These are phyloP conservation scores for Ananas comosus DNA, from an alignment of 176 grass and related monocot genomes.

Conservation along the genomic window DNA sequence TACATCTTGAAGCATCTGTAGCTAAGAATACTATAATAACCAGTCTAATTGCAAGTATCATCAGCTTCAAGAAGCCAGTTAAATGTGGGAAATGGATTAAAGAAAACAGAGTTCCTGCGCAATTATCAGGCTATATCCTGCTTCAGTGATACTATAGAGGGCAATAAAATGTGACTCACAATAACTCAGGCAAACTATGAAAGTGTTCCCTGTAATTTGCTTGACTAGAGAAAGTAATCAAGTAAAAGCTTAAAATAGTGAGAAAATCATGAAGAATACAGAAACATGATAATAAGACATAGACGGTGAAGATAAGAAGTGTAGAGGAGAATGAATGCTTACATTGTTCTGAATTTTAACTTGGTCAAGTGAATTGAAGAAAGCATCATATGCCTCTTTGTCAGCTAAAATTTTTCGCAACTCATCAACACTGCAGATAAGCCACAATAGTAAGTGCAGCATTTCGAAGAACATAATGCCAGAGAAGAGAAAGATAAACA, in stretches of 20 bases:
- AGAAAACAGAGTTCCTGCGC: background rate
- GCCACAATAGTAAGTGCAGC: conserved; percentile 7
- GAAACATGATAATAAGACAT: conserved; percentile 18
- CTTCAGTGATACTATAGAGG: no score
- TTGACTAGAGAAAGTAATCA: background rate
- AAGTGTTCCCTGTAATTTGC: background rate
- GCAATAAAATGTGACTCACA: no score
- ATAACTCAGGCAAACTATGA: no score
- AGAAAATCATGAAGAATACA: background rate
- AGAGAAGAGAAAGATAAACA: background rate
- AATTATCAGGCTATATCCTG: background rate
- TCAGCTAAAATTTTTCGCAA: conserved; percentile 75
- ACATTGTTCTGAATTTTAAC: conserved; percentile 98
- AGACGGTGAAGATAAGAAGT: conserved; percentile 9
- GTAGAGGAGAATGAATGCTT: conserved; percentile 17
- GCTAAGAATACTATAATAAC: background rate
- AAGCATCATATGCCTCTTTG: conserved; percentile 69
- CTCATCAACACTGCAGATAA: conserved; percentile 73
- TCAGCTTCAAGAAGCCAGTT: background rate
- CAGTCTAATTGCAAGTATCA: background rate
- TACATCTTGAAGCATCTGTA: background rate
- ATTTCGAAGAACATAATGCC: conserved; percentile 7
- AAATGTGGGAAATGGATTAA: background rate
- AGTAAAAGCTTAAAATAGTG: background rate
- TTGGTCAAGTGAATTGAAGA: conserved; percentile 98